Percentiles rank a stretch among this genome's conserved stretches.
These are phyloP conservation scores for Quercus tomentella DNA, from an alignment of 331 rosid species.

Conservation along the genomic window DNA sequence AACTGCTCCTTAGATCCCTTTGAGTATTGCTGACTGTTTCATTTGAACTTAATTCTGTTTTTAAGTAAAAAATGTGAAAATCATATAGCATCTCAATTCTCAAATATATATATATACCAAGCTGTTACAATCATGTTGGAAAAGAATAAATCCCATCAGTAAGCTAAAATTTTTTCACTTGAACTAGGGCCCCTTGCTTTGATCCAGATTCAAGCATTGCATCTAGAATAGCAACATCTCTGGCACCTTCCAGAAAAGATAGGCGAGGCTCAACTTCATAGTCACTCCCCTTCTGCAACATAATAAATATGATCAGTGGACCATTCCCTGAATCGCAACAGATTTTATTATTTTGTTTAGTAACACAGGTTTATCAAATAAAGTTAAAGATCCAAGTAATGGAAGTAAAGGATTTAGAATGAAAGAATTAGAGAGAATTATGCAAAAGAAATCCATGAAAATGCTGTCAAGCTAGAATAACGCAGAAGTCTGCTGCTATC, in stretches of 20 bases:
- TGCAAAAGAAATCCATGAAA: background rate
- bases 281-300: constrained; percentile 44
- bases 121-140: background rate
- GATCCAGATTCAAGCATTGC: constrained; percentile 95
- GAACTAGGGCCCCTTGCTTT: constrained; percentile 64
- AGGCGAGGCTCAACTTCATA: constrained; percentile 64
- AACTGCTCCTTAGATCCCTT: background rate
- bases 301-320: constrained; percentile 19
- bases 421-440: background rate
- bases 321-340: background rate
- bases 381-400: constrained; percentile 7
- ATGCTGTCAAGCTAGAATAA: background rate
- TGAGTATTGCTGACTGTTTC: background rate
- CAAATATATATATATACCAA: background rate
- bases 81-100: background rate
- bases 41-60: background rate
- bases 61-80: background rate
- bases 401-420: background rate
- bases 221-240: constrained; percentile 87
- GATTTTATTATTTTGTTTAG: background rate
- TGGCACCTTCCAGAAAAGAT: constrained; percentile 82
- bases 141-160: constrained; percentile 8
- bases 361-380: background rate
- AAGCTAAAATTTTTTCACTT: constrained; percentile 64
- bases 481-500: background rate